phyloP scores from a whole-genome alignment of 495 filamentous ascomycete species.

The Rostrohypoxylon terebratum region DNA sequence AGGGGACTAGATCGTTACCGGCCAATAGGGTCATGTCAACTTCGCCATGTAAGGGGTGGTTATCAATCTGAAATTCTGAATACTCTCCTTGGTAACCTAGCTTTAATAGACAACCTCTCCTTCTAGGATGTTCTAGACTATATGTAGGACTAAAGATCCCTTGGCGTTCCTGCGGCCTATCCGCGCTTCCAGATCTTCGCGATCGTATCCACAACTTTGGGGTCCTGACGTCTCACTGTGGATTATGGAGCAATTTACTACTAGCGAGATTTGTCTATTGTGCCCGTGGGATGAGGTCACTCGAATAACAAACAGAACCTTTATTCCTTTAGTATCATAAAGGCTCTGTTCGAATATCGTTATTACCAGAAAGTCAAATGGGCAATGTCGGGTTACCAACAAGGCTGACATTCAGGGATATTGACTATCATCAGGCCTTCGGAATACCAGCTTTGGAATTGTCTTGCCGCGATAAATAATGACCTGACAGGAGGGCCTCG shows the following conservation, averaged over 20 bases:
- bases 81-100: constrained; percentile 13
- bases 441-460: background rate
- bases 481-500: too few species aligned
- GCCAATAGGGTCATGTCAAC: constrained; percentile 22
- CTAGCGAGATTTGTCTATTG: constrained; percentile 8
- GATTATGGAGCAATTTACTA: constrained; percentile 36
- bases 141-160: constrained; percentile 9
- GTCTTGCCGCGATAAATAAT: background rate
- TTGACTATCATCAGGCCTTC: background rate
- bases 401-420: background rate
- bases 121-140: constrained; percentile 39
- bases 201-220: constrained; percentile 39
- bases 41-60: constrained; percentile 20
- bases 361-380: background rate
- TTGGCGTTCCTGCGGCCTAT: constrained; percentile 34
- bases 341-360: background rate
- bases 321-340: constrained; percentile 9
- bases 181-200: constrained; percentile 35
- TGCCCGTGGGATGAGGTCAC: constrained; percentile 26
- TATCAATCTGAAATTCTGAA: constrained; percentile 31
- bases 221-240: constrained; percentile 38
- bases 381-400: background rate
- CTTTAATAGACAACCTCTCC: constrained; percentile 10
- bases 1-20: constrained; percentile 17
- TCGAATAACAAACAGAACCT: constrained; percentile 10